Base-by-base conservation (phyloP, 2,329 filamentous ascomycete genomes). In the Colletotrichum sublineola region DNA sequence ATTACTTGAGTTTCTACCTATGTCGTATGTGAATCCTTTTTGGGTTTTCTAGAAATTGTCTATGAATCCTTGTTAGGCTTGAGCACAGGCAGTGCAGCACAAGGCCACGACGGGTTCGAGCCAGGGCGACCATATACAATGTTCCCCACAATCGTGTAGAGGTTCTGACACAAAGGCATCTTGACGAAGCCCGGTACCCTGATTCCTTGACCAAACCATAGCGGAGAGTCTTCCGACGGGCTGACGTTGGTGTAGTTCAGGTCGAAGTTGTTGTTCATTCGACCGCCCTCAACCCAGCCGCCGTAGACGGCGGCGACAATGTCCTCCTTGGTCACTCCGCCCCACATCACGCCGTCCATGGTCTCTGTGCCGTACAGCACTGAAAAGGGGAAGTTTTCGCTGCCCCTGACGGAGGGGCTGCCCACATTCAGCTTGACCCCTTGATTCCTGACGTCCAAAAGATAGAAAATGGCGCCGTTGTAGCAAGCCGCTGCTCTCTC, bases 271-370 rank as follows among this genome's bases (percentile, higher is more conserved):
- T 66, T 50, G 53, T 66, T 66, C 31, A 36, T 31, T 2, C 31
- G 63, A 12, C 63, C 63, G 12, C 63, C 63, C 8, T 38, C 52
- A 1, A 66, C 18, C 53, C 53, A 66, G 20, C 42, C 63, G 11
- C 53, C 63, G 11, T 66, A 66, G 31, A 58, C 53, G 8, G 63
- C 53, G n/a, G 53, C 63, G 20, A 66, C 53, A 5, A 66, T 40
- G 5, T 66, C 63, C n/a, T 66, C 63, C 53, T 58, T 66, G 31
- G 63, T 66, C 15, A 66, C 52, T 8, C 63, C 63, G 11, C 63
- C 63, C n/a, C 31, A 66, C 31, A 18, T 40, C 3, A 6, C 8
- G 29, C 63, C 63, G 15, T 66, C 63, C n/a, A 66, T 58, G 1
- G 63, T 58, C 5, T 66, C 63, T 2, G n/a, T 50, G 1, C 63